These are phyloP conservation scores for Pseudisothecium myosuroides DNA, from an alignment of 225 moss, liverwort and hornwort genomes.

Conservation along the genomic window DNA sequence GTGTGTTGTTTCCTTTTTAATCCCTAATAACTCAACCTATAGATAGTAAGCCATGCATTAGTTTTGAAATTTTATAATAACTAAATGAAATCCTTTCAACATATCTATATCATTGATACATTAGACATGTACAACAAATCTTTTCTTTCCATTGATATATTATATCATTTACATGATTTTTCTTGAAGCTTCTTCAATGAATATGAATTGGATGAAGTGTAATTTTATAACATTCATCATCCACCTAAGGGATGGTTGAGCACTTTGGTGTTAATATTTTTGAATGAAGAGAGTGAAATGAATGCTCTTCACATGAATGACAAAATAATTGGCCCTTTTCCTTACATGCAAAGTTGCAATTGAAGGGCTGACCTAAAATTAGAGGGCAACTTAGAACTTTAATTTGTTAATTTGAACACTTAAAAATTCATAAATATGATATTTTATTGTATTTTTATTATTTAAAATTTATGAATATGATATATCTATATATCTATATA, in stretches of 20 bases:
- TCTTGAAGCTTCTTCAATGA: background rate
- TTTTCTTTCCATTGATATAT: background rate
- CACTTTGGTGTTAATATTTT: background rate
- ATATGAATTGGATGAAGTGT: background rate
- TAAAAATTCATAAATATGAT: no score
- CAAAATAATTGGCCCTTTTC: background rate
- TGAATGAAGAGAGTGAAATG: background rate
- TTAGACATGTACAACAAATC: background rate
- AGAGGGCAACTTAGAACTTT: no score
- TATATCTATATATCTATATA: no score
- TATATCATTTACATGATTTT: background rate
- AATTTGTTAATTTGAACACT: no score
- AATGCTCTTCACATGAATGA: accelerated
- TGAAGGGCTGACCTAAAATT: background rate
- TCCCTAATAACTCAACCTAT: accelerated
- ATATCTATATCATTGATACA: background rate
- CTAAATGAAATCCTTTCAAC: background rate
- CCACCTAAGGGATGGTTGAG: background rate
- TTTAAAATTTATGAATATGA: no score
- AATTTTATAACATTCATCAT: background rate
- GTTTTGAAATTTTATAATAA: background rate
- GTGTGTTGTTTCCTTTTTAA: background rate
- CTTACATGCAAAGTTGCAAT: background rate
- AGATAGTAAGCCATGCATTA: background rate
- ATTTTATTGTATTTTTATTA: no score